Conservation (phyloP, 208 protist genomes). For the Leishmania tropica region DNA sequence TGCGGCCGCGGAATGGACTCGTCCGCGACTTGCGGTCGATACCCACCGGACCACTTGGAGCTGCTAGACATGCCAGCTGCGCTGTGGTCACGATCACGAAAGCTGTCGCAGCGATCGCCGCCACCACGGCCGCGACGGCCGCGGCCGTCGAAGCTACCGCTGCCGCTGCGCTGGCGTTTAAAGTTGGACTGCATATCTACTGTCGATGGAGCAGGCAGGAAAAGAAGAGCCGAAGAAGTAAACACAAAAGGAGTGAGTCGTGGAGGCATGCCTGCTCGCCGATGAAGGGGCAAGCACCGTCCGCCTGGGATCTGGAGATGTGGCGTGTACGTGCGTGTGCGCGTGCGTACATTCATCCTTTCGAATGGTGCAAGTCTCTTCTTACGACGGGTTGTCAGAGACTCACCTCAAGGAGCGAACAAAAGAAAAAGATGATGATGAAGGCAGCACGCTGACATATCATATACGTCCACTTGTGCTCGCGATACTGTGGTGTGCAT, state of each 20-base stretch:
- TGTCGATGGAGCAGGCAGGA: background rate
- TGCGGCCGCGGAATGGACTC: conserved; percentile 43
- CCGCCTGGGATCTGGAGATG: background rate
- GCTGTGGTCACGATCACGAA: conserved; percentile 32
- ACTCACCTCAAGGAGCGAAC: background rate
- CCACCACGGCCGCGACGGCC: conserved; percentile 18
- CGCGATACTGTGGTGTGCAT: background rate
- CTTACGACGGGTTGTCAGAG: background rate
- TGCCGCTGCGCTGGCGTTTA: conserved; percentile 33
- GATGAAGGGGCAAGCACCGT: background rate
- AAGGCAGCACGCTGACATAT: background rate
- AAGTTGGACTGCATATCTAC: conserved; percentile 31
- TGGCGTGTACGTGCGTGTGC: background rate
- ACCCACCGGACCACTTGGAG: conserved; percentile 35
- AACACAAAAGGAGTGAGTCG: background rate
- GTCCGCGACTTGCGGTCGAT: conserved; percentile 57
- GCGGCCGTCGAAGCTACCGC: conserved; percentile 14
- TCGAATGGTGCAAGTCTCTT: background rate
- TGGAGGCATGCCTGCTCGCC: background rate
- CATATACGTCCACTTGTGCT: background rate
- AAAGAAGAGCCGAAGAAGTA: background rate
- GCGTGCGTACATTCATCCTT: background rate
- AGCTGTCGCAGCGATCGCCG: conserved; percentile 13
- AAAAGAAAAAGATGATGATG: background rate
- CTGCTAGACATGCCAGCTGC: conserved; percentile 40